Percentiles rank a stretch among this genome's conserved stretches.
Conservation (phyloP, 2,329 filamentous ascomycete species). For the Sordariomycetes sp. region DNA sequence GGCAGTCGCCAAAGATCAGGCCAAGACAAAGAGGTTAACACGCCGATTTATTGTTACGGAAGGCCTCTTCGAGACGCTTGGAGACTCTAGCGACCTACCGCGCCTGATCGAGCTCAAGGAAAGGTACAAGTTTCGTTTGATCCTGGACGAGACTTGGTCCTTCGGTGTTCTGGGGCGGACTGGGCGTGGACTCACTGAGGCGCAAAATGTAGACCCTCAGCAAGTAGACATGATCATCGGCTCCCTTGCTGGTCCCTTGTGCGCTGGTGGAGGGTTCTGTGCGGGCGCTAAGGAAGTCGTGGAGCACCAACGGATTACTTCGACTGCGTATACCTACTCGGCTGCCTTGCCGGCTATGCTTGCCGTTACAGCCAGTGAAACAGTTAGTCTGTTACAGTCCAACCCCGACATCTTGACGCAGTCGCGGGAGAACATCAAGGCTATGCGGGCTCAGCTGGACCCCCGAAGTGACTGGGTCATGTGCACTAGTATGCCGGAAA, state of each 20-base stretch:
- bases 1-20: conserved; percentile 80
- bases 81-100: conserved; percentile 76
- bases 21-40: conserved; percentile 75
- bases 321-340: conserved; percentile 89
- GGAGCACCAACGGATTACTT: conserved; percentile 90
- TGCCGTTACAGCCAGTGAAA: conserved; percentile 92
- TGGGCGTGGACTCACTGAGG: conserved; percentile 86
- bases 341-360: conserved; percentile 89
- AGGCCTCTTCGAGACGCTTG: conserved; percentile 83
- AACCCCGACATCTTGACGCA: conserved; percentile 73
- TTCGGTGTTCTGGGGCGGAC: conserved; percentile 91
- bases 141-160: conserved; percentile 95
- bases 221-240: conserved; percentile 97
- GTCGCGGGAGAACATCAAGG: conserved; percentile 77
- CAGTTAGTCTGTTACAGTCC: conserved; percentile 74
- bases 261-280: conserved; percentile 92
- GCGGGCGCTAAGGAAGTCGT: conserved; percentile 86
- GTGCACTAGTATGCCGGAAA: conserved; percentile 73
- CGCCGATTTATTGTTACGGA: conserved; percentile 94
- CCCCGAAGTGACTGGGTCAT: conserved; percentile 88
- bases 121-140: conserved; percentile 95
- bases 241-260: conserved; percentile 80
- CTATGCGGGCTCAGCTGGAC: conserved; percentile 80
- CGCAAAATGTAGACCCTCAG: conserved; percentile 88
- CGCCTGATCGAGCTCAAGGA: conserved; percentile 89